A percentile compares a stretch with the other conserved stretches of the same genome.
Conservation (phyloP, 331 rosid species). For the Prunus yedoensis region DNA sequence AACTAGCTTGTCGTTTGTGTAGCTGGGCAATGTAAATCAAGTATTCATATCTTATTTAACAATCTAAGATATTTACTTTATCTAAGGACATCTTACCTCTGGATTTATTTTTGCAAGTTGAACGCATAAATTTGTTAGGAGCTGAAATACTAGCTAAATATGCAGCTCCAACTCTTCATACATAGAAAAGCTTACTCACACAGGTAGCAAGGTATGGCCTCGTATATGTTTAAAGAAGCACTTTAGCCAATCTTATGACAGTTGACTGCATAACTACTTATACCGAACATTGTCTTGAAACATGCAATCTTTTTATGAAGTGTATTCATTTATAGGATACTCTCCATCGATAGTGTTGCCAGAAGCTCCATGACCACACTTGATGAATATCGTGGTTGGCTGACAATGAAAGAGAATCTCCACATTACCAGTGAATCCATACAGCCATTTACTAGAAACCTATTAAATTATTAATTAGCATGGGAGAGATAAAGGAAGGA, state of each 20-base stretch:
- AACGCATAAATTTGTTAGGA: background rate
- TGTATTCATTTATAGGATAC: background rate
- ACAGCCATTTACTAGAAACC: slow-evolving; percentile 7
- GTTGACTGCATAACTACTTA: background rate
- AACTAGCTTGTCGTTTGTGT: no score
- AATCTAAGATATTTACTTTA: background rate
- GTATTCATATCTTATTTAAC: background rate
- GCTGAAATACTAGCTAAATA: background rate
- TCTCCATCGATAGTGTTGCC: slow-evolving; percentile 26
- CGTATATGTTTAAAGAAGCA: background rate
- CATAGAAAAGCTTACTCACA: background rate
- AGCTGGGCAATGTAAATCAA: background rate
- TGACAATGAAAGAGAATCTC: slow-evolving; percentile 46
- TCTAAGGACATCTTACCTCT: background rate
- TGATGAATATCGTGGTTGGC: slow-evolving; percentile 39
- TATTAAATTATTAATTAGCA: slow-evolving; percentile 7
- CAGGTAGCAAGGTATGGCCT: background rate
- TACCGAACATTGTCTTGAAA: background rate
- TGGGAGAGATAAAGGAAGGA: slow-evolving; percentile 51
- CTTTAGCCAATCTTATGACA: background rate
- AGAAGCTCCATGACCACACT: slow-evolving; percentile 17
- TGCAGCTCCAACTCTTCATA: background rate
- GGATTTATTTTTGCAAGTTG: background rate
- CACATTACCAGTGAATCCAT: slow-evolving; percentile 40
- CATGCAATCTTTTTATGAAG: background rate